A percentile compares a stretch with the other conserved stretches of the same genome.
Evolutionary conservation across 2,329 filamentous ascomycete species (phyloP).

Genomic region (Blumeria hordei): DNA sequence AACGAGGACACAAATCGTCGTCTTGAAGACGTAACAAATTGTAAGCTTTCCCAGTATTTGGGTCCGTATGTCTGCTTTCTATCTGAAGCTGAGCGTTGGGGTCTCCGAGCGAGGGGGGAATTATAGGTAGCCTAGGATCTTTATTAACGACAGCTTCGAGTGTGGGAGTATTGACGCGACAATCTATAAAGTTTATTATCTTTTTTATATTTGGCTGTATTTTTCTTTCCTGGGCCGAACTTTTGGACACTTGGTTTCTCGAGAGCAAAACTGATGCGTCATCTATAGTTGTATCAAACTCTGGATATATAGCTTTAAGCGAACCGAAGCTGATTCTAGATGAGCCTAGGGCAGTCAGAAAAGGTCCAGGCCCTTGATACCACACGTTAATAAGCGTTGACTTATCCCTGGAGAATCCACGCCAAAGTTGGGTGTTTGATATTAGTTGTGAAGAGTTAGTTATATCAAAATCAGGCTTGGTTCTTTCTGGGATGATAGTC

Average conservation of each 20-base stretch:
- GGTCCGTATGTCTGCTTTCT: slow-evolving; percentile 10
- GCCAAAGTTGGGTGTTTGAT: slow-evolving; percentile 22
- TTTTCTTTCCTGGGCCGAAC: neutral
- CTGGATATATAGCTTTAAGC: slow-evolving; percentile 39
- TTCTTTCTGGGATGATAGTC: slow-evolving; percentile 3
- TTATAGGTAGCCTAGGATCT: slow-evolving; percentile 6
- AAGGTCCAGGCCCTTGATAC: slow-evolving; percentile 10
- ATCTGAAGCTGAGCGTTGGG: slow-evolving; percentile 1
- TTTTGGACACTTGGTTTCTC: neutral
- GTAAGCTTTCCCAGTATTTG: slow-evolving; percentile 20
- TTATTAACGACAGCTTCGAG: neutral
- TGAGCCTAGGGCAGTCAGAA: slow-evolving; percentile 4
- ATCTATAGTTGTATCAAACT: slow-evolving; percentile 48
- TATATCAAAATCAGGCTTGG: neutral
- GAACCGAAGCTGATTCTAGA: slow-evolving; percentile 31
- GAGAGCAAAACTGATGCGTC: slow-evolving; percentile 29
- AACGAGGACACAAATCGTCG: slow-evolving; percentile 52
- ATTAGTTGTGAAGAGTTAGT: neutral
- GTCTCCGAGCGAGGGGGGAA: slow-evolving; percentile 3
- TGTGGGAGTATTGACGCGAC: slow-evolving; percentile 10
- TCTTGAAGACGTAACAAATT: slow-evolving; percentile 40
- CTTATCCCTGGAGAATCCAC: slow-evolving; percentile 42
- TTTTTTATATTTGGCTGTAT: slow-evolving; percentile 1
- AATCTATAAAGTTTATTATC: slow-evolving; percentile 19
- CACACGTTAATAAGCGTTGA: slow-evolving; percentile 45